Conservation (phyloP, 2,329 filamentous ascomycete genomes). For the Cladosporium sp. region DNA sequence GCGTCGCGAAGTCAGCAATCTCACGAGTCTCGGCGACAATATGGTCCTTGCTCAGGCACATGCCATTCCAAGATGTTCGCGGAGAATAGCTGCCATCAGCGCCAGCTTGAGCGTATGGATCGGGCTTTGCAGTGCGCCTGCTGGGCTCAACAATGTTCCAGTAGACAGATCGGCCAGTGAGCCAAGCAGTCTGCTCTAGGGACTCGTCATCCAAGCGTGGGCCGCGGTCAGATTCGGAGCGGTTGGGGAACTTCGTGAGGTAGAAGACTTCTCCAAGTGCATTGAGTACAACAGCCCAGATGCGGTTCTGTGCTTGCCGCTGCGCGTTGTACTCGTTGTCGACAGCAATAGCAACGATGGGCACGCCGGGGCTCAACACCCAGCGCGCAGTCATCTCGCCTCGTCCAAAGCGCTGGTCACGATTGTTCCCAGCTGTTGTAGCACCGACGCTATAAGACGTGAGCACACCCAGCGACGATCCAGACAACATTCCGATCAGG, state of each 20-base stretch:
- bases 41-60: constrained; percentile 71
- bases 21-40: constrained; percentile 75
- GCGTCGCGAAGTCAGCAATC: constrained; percentile 73
- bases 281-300: constrained; percentile 94
- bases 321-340: constrained; percentile 79
- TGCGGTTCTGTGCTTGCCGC: constrained; percentile 68
- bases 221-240: constrained; percentile 53
- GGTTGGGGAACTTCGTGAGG: constrained; percentile 68
- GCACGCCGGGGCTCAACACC: constrained; percentile 89
- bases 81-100: constrained; percentile 76
- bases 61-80: constrained; percentile 71
- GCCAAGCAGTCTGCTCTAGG: constrained; percentile 71
- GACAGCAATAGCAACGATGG: constrained; percentile 79
- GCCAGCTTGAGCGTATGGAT: constrained; percentile 70
- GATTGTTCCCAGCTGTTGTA: constrained; percentile 53
- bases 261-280: constrained; percentile 91
- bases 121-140: constrained; percentile 68
- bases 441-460: constrained; percentile 72
- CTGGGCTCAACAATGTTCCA: constrained; percentile 83
- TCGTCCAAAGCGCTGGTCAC: constrained; percentile 64
- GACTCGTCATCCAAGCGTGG: constrained; percentile 53
- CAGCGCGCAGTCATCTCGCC: constrained; percentile 86
- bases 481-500: constrained; percentile 78
- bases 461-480: constrained; percentile 80
- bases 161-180: constrained; percentile 72